A percentile compares a stretch with the other conserved stretches of the same genome.
phyloP scores from a whole-genome alignment of 2,329 filamentous ascomycete genomes.

The Tolypocladium pustulatum region DNA sequence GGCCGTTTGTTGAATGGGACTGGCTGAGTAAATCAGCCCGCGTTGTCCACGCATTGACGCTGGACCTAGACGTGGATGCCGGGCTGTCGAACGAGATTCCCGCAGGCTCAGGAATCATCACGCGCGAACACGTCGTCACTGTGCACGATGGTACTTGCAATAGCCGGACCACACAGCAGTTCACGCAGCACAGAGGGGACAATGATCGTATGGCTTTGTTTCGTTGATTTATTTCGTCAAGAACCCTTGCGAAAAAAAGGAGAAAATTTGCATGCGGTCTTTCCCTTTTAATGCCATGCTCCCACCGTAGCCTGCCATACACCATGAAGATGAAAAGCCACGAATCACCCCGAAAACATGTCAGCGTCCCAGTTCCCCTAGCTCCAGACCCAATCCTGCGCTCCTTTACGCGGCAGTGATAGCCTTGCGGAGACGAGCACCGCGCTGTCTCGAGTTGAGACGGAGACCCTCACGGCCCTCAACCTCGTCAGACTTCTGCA shows the following conservation, averaged over 20 bases:
- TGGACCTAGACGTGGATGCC: background rate
- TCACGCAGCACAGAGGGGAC: background rate
- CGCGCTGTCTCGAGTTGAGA: conserved; percentile 89
- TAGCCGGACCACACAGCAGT: background rate
- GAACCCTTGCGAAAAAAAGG: conserved; percentile 20
- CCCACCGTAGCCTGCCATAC: conserved; percentile 26
- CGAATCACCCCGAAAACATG: conserved; percentile 13
- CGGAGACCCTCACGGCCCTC: conserved; percentile 53
- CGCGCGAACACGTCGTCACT: background rate
- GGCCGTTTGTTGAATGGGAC: background rate
- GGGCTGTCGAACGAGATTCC: too few relatives aligned
- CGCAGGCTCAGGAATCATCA: background rate
- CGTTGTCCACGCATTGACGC: background rate
- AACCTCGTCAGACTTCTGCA: conserved; percentile 88
- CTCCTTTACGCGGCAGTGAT: conserved; percentile 50
- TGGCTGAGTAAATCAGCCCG: background rate
- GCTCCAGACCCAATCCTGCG: conserved; percentile 2
- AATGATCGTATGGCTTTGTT: conserved; percentile 2
- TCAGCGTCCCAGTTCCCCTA: conserved; percentile 2
- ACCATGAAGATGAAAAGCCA: conserved; percentile 28
- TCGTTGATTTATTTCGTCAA: conserved; percentile 23
- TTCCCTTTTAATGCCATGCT: conserved; percentile 29
- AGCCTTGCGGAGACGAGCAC: conserved; percentile 53
- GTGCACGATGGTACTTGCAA: background rate
- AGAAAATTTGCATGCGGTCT: conserved; percentile 20